Evolutionary conservation across 139 green algal species (phyloP).

Genomic region (Spirogloea muscicola): DNA sequence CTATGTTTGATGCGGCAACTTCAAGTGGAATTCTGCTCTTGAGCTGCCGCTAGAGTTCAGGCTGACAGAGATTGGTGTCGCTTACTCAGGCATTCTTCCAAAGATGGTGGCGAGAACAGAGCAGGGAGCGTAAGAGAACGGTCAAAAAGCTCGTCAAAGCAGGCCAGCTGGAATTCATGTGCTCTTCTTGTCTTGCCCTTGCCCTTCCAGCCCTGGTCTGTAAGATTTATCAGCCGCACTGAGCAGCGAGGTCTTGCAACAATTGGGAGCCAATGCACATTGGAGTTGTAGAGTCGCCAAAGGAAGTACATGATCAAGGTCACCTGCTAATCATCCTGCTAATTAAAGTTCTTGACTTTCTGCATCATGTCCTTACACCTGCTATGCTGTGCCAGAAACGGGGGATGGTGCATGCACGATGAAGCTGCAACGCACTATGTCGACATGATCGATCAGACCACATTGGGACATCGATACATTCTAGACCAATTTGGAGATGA

Average conservation of each 20-base stretch:
- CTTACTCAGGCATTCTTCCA: constrained; percentile 80
- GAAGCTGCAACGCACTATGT: constrained; percentile 78
- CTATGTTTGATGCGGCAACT: no score
- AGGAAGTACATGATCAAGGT: neutral
- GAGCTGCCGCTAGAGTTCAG: no score
- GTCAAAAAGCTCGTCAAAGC: constrained; percentile 60
- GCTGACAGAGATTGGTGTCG: no score
- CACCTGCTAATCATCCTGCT: neutral
- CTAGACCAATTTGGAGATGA: constrained; percentile 33
- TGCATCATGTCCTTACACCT: neutral
- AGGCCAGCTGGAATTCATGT: constrained; percentile 72
- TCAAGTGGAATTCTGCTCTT: no score
- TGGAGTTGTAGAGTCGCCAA: neutral
- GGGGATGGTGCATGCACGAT: constrained; percentile 78
- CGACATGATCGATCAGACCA: constrained; percentile 87
- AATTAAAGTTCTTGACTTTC: neutral
- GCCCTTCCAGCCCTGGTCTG: neutral
- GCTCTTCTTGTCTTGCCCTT: constrained; percentile 40
- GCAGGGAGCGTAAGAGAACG: constrained; percentile 31
- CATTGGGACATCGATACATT: constrained; percentile 65
- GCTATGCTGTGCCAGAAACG: constrained; percentile 37
- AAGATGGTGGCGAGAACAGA: constrained; percentile 74
- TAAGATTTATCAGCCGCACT: neutral
- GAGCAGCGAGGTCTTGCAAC: neutral
- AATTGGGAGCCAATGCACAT: neutral